Conservation (phyloP, 805 yeast species). For the Saccharomycopsis sp. region DNA sequence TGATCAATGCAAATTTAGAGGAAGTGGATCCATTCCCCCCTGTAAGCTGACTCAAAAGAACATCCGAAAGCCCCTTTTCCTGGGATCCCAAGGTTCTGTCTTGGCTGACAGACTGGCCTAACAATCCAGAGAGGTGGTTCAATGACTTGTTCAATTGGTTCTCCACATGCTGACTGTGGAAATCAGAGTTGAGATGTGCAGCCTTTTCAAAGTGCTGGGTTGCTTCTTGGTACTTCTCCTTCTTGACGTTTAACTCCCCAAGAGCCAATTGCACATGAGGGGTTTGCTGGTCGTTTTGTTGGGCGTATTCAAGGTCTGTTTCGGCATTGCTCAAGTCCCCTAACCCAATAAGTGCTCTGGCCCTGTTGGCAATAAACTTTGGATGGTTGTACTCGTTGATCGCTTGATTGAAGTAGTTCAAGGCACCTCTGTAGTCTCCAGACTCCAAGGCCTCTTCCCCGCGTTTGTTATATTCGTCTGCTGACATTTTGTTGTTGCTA, state of each 20-base stretch:
- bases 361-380: slow-evolving; percentile 13
- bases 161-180: slow-evolving; percentile 2
- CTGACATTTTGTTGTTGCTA: slow-evolving; percentile 3
- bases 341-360: slow-evolving; percentile 16
- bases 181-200: slow-evolving; percentile 9
- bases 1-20: slow-evolving; percentile 11
- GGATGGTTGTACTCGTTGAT: slow-evolving; percentile 4
- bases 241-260: slow-evolving; percentile 13
- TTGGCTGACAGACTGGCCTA: slow-evolving; percentile 16
- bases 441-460: slow-evolving; percentile 13
- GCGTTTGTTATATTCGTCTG: slow-evolving; percentile 1
- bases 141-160: slow-evolving; percentile 10
- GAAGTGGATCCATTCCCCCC: slow-evolving; percentile 10
- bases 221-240: slow-evolving; percentile 14
- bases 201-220: slow-evolving; percentile 16
- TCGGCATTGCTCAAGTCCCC: slow-evolving; percentile 10
- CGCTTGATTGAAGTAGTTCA: slow-evolving; percentile 10
- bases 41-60: slow-evolving; percentile 10
- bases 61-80: slow-evolving; percentile 13
- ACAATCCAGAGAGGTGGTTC: slow-evolving; percentile 4
- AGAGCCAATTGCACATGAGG: slow-evolving; percentile 14
- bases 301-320: slow-evolving; percentile 1
- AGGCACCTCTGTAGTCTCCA: slow-evolving; percentile 9
- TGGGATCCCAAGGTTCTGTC: slow-evolving; percentile 18
- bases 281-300: slow-evolving; percentile 4